These are phyloP conservation scores for Schizochytrium sp. DNA, from an alignment of 108 stramenopile genomes.

Conservation along the genomic window DNA sequence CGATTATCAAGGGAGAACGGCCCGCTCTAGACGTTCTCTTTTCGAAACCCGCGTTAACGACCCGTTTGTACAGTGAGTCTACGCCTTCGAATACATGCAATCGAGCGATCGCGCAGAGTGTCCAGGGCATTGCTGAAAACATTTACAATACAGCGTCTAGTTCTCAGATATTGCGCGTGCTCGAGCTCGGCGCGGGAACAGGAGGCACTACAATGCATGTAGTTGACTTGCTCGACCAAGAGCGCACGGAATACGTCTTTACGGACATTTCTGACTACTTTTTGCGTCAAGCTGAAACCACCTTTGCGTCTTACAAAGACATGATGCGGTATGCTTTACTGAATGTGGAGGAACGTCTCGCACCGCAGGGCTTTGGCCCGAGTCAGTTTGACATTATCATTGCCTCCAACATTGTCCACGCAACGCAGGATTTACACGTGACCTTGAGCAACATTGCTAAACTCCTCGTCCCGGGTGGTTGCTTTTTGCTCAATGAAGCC, in stretches of 20 bases:
- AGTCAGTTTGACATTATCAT: not conserved
- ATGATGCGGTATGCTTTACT: not conserved
- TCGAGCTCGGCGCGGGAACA: conserved; percentile 4
- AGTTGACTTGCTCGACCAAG: not conserved
- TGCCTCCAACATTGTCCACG: not conserved
- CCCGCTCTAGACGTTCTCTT: not conserved
- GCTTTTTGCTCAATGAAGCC: not conserved
- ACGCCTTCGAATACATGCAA: not conserved
- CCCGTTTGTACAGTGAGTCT: not conserved
- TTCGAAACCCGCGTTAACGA: not conserved
- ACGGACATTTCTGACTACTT: conserved; percentile 11
- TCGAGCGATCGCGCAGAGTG: not conserved
- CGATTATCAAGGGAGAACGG: not conserved
- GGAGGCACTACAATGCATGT: not conserved
- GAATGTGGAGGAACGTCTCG: not conserved
- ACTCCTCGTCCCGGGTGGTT: not conserved
- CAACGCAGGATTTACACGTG: not conserved
- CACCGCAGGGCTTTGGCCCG: not conserved
- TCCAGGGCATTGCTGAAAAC: not conserved
- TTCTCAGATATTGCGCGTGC: not conserved
- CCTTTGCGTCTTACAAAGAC: not conserved
- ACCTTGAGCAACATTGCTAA: not conserved
- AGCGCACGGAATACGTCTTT: not conserved
- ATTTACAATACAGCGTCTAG: too few relatives aligned
- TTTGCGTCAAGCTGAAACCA: not conserved